Evolutionary conservation across 768 basidiomycete species (phyloP).

Genomic region (Pisolithus microcarpus): DNA sequence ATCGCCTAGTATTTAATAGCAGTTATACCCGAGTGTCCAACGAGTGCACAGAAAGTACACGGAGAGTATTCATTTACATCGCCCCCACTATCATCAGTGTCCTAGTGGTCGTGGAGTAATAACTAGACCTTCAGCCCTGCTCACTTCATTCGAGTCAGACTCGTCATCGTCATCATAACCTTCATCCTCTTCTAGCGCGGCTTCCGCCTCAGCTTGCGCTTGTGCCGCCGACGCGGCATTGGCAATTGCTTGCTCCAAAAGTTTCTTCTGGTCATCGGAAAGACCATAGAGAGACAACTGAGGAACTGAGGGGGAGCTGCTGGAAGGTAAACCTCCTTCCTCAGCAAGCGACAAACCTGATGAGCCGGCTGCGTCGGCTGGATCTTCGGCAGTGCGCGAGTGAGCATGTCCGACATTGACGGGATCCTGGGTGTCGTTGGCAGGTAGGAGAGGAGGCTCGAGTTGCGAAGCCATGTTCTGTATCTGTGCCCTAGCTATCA

Average conservation of each 20-base stretch:
- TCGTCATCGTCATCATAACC: slow-evolving; percentile 41
- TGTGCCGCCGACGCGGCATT: slow-evolving; percentile 70
- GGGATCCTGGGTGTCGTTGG: neutral
- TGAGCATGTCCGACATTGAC: slow-evolving; percentile 10
- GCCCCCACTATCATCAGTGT: slow-evolving; percentile 13
- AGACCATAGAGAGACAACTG: slow-evolving; percentile 62
- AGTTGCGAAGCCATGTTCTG: slow-evolving; percentile 31
- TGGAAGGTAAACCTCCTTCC: slow-evolving; percentile 5
- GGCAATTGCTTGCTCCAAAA: slow-evolving; percentile 68
- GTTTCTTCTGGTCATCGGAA: slow-evolving; percentile 62
- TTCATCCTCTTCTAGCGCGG: slow-evolving; percentile 62
- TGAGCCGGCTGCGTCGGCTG: neutral
- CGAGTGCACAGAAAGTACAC: slow-evolving; percentile 11
- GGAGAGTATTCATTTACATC: slow-evolving; percentile 19
- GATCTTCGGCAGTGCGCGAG: slow-evolving; percentile 3
- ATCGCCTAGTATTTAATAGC: slow-evolving; percentile 6
- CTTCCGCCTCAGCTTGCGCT: slow-evolving; percentile 73
- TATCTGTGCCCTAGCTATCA: slow-evolving; percentile 64
- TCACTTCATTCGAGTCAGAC: slow-evolving; percentile 11
- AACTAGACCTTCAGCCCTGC: slow-evolving; percentile 11
- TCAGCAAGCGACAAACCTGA: slow-evolving; percentile 6
- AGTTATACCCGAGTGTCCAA: slow-evolving; percentile 7
- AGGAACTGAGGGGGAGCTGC: slow-evolving; percentile 16
- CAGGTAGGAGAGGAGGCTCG: slow-evolving; percentile 7
- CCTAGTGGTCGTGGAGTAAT: slow-evolving; percentile 1